phyloP scores from a whole-genome alignment of 768 basidiomycete species.

The Pisolithus sp. region DNA sequence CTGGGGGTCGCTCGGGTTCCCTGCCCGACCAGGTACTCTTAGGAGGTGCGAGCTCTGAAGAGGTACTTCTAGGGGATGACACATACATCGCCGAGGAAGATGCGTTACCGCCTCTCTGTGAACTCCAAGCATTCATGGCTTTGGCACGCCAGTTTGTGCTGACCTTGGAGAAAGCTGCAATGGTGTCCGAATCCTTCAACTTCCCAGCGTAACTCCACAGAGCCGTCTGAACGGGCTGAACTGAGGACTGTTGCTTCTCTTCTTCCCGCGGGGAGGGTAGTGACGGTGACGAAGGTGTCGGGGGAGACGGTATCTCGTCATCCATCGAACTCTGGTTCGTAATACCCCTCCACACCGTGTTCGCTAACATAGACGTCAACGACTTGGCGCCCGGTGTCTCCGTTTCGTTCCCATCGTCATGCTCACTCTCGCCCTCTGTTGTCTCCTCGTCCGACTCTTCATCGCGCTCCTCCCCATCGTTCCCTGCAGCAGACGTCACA shows the following conservation, averaged over 20 bases:
- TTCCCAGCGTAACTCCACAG: constrained; percentile 72
- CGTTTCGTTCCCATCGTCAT: constrained; percentile 41
- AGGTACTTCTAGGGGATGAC: constrained; percentile 14
- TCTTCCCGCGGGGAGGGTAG: constrained; percentile 13
- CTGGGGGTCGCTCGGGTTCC: not conserved
- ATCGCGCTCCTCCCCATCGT: constrained; percentile 28
- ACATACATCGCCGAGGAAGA: constrained; percentile 3
- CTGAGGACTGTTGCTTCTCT: constrained; percentile 12
- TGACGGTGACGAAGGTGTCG: constrained; percentile 26
- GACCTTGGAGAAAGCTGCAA: constrained; percentile 64
- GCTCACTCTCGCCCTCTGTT: constrained; percentile 20
- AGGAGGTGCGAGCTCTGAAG: constrained; percentile 16
- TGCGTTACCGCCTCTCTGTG: constrained; percentile 12
- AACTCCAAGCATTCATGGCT: constrained; percentile 33
- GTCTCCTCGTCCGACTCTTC: constrained; percentile 24
- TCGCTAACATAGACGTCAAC: constrained; percentile 49
- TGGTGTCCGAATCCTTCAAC: constrained; percentile 64
- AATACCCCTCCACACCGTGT: constrained; percentile 69
- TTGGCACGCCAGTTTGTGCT: constrained; percentile 73
- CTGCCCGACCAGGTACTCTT: constrained; percentile 12
- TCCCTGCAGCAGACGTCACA: constrained; percentile 42
- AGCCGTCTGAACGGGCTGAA: constrained; percentile 28
- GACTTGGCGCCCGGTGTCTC: constrained; percentile 34
- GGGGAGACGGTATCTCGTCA: constrained; percentile 39
- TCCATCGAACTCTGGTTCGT: constrained; percentile 74